These are phyloP conservation scores for Westerdykella aurantiaca DNA, from an alignment of 2,329 filamentous ascomycete species.

Conservation along the genomic window DNA sequence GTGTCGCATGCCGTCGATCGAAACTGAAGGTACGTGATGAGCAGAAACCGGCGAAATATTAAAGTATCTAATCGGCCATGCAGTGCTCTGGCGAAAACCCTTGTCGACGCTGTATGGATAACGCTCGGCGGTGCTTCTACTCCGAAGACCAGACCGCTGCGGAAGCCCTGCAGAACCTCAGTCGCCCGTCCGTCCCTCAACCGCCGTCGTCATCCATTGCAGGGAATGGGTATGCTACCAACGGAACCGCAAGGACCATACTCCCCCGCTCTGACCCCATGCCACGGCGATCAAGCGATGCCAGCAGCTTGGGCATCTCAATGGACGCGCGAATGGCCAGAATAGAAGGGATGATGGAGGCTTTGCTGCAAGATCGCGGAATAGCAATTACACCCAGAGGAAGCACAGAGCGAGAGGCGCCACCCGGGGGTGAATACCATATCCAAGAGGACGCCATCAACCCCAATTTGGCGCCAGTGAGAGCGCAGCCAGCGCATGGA, in stretches of 20 bases:
- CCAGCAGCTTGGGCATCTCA: slow-evolving; percentile 19
- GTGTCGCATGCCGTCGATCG: slow-evolving; percentile 31
- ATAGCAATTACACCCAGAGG: slow-evolving; percentile 17
- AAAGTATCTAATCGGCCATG: not conserved
- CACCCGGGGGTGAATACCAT: slow-evolving; percentile 14
- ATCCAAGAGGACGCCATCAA: slow-evolving; percentile 20
- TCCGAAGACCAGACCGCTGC: slow-evolving; percentile 35
- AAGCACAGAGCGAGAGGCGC: slow-evolving; percentile 24
- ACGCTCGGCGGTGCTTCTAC: slow-evolving; percentile 33
- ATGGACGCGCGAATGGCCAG: slow-evolving; percentile 33
- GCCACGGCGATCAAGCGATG: slow-evolving; percentile 24
- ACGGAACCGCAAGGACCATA: slow-evolving; percentile 13
- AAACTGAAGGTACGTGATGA: slow-evolving; percentile 30
- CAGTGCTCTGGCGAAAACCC: slow-evolving; percentile 34
- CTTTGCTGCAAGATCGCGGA: slow-evolving; percentile 27
- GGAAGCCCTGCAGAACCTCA: slow-evolving; percentile 34
- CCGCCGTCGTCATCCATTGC: slow-evolving; percentile 3
- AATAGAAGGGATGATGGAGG: slow-evolving; percentile 33
- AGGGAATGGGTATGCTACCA: not conserved
- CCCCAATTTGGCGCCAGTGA: slow-evolving; percentile 11
- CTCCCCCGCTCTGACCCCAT: slow-evolving; percentile 16
- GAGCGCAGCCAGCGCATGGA: too few species aligned
- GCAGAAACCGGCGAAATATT: not conserved
- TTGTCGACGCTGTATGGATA: slow-evolving; percentile 32
- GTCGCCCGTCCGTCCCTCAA: slow-evolving; percentile 25